Percentiles rank a stretch among this genome's conserved stretches.
These are phyloP conservation scores for Tulasnella sp. DNA, from an alignment of 768 basidiomycete genomes.

Conservation along the genomic window DNA sequence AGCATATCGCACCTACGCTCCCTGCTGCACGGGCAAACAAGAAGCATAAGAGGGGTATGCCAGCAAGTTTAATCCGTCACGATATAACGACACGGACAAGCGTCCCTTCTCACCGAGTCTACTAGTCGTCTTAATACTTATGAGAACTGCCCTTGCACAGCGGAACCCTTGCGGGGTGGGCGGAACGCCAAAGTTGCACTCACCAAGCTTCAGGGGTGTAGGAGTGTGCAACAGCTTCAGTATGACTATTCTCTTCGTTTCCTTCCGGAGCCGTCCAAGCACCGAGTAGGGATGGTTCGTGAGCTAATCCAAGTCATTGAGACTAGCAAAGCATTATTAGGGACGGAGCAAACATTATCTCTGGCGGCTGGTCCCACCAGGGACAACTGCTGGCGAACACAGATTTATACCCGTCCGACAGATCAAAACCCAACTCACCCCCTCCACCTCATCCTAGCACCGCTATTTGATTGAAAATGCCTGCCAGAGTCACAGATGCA, in stretches of 20 bases:
- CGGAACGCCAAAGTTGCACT: neutral
- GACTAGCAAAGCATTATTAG: too few relatives aligned
- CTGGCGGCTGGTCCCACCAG: neutral
- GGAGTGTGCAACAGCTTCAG: neutral
- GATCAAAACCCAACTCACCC: neutral
- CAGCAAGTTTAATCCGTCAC: too few relatives aligned
- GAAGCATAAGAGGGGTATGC: too few relatives aligned
- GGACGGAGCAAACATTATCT: neutral
- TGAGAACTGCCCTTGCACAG: neutral
- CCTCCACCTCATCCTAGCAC: neutral
- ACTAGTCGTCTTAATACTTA: too few relatives aligned
- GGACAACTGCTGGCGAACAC: neutral
- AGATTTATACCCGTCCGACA: neutral
- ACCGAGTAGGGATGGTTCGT: too few relatives aligned
- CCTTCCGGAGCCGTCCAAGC: neutral
- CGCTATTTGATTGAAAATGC: neutral
- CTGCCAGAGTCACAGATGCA: conserved; percentile 28
- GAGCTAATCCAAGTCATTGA: too few relatives aligned
- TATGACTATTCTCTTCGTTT: neutral
- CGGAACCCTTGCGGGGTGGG: neutral
- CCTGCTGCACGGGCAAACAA: too few relatives aligned
- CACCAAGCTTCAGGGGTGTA: neutral
- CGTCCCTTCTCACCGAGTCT: neutral
- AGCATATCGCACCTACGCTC: too few relatives aligned
- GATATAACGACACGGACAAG: neutral